Evolutionary conservation across 1,284 basidiomycete genomes (phyloP), one percentile per base, ranked within the genome.

Genomic region (Porogramme epimiltina): DNA sequence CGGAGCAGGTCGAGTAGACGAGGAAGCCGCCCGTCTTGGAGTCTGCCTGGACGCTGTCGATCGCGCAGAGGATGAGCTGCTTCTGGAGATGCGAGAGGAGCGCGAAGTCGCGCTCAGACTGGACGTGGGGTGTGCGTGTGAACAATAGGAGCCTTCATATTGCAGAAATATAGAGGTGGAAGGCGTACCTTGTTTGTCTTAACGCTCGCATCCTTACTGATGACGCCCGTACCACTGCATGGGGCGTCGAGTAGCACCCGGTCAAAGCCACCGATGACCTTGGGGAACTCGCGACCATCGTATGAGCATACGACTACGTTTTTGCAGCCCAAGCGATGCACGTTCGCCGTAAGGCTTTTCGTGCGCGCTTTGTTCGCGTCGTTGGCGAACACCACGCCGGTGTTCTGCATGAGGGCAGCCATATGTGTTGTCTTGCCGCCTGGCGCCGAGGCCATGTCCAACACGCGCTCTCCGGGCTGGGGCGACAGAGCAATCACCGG

Each of bases 371-470:
- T 98, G 77, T 94, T 98, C 38, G 90, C 82, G 70, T 99, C 97
- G 69, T 99, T 99, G 39, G 97, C 97, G 66, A 98, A 99, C n/a
- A 99, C 86, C 18, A 93, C 82, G 26, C 97, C 97, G 1, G 96
- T 98, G 70, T 99, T 99, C 71, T 98, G 93, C 74, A 99, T 84
- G 46, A 99, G 80, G 13, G 97, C 97, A 9, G 94, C 89, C 65
- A 98, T 95, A 70, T 97, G 94, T 11, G 95, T 96, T 40, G 95
- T 93, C 75, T 99, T 99, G 6, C 97, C 97, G 28, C 97, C 97
- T 0, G 97, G 97, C 0, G 97, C 95, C 44, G 94, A 96, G 2
- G 96, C 95, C 97, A 99, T 99, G 70, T 99, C 97, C 53, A 99
- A 81, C 4, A 98, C 86, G 23, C 95, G 89, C 70, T 99, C 97